These are phyloP conservation scores for Fusarium praegraminearum DNA, from an alignment of 2,329 filamentous ascomycete genomes.

Conservation along the genomic window DNA sequence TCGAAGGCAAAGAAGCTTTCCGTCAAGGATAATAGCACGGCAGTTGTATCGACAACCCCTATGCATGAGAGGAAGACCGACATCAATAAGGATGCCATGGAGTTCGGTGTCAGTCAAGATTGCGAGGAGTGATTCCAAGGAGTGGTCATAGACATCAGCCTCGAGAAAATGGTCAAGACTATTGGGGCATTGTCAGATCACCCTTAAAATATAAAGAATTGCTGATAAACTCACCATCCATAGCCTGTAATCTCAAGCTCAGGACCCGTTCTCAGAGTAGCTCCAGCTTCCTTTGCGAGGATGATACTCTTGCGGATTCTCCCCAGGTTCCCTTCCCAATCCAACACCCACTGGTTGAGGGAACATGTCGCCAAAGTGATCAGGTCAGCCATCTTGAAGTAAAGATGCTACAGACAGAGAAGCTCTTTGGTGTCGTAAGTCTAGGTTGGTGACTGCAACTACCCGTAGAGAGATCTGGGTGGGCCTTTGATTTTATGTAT, in stretches of 20 bases:
- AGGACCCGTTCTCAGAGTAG: slow-evolving; percentile 71
- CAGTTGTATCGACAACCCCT: slow-evolving; percentile 53
- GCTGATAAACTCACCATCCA: slow-evolving; percentile 23
- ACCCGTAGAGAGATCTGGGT: slow-evolving; percentile 5
- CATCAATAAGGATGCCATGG: slow-evolving; percentile 55
- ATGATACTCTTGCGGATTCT: slow-evolving; percentile 73
- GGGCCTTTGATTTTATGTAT: slow-evolving; percentile 27
- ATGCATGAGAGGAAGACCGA: slow-evolving; percentile 59
- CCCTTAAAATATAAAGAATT: neutral
- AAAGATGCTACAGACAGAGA: neutral
- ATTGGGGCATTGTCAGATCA: neutral
- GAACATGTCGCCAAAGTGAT: slow-evolving; percentile 53
- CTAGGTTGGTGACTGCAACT: neutral
- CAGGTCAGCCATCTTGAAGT: slow-evolving; percentile 31
- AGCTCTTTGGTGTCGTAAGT: neutral
- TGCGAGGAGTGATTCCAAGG: slow-evolving; percentile 49
- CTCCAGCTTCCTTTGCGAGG: slow-evolving; percentile 69
- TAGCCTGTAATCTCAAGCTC: slow-evolving; percentile 61
- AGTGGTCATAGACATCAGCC: slow-evolving; percentile 51
- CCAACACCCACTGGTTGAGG: slow-evolving; percentile 54
- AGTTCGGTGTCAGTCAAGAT: slow-evolving; percentile 51
- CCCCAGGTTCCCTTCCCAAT: slow-evolving; percentile 66
- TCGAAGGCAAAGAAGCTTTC: slow-evolving; percentile 76
- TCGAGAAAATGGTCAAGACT: slow-evolving; percentile 75
- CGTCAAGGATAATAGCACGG: slow-evolving; percentile 60